These are phyloP conservation scores for Gastrodia elata DNA, from an alignment of 106 monocot species.

Conservation along the genomic window DNA sequence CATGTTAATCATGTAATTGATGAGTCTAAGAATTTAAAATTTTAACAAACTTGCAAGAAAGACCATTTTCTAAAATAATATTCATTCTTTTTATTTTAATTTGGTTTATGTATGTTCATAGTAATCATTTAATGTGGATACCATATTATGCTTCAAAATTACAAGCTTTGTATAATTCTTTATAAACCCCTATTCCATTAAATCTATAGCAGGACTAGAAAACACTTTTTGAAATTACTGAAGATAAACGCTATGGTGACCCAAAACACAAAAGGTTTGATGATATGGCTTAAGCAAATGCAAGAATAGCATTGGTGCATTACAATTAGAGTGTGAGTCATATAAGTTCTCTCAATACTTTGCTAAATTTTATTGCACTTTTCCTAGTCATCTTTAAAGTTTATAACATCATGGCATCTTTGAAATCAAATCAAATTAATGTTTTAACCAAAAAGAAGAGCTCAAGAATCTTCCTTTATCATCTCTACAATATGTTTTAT, in stretches of 20 bases:
- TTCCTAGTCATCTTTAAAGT: too few relatives aligned
- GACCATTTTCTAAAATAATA: neutral
- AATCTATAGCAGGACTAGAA: neutral
- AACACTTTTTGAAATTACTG: neutral
- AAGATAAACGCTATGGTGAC: too few relatives aligned
- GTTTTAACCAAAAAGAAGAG: neutral
- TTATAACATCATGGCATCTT: neutral
- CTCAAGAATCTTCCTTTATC: neutral
- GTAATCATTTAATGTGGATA: neutral
- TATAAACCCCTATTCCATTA: neutral
- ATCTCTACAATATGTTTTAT: neutral
- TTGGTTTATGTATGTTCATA: neutral
- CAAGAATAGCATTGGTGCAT: too few relatives aligned
- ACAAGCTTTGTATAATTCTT: neutral
- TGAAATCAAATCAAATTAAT: neutral
- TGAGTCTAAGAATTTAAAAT: neutral
- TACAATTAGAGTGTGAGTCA: too few relatives aligned
- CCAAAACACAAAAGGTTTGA: too few relatives aligned
- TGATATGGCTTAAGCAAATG: too few relatives aligned
- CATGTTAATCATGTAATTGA: neutral
- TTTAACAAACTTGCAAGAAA: neutral
- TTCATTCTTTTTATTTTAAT: neutral
- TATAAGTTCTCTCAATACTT: too few relatives aligned
- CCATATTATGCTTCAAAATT: neutral
- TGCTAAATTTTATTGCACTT: too few relatives aligned